phyloP scores from a whole-genome alignment of 2,329 filamentous ascomycete genomes.

The Byssochlamys sp. region DNA sequence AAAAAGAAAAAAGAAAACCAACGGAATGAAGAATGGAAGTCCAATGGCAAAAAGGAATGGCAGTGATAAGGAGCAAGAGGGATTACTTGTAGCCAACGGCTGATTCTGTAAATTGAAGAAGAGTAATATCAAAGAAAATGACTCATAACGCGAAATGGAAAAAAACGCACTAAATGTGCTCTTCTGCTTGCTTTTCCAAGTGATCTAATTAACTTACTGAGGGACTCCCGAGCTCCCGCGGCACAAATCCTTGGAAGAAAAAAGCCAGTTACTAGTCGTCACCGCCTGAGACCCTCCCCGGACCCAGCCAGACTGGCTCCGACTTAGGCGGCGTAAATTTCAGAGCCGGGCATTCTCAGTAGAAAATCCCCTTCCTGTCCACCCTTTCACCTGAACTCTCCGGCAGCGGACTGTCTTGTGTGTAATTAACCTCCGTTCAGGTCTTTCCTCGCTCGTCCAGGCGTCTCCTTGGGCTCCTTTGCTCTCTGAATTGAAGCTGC shows the following conservation, averaged over 20 bases:
- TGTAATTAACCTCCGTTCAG: background rate
- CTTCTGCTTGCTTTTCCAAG: too few relatives aligned
- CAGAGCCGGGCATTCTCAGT: background rate
- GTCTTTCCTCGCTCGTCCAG: conserved; percentile 5
- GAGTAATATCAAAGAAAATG: background rate
- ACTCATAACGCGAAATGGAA: too few relatives aligned
- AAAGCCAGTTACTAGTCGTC: background rate
- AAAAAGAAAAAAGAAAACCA: background rate
- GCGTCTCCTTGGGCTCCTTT: background rate
- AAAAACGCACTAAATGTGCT: too few relatives aligned
- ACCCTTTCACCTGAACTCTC: background rate
- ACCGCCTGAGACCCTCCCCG: background rate
- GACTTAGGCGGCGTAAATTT: background rate
- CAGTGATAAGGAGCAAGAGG: background rate
- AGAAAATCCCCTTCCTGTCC: background rate
- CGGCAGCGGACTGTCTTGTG: background rate
- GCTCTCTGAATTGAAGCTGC: conserved; percentile 24
- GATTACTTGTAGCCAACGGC: too few relatives aligned
- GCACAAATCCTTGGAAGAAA: background rate
- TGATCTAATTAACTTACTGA: background rate
- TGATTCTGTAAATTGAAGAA: background rate
- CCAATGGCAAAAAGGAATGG: background rate
- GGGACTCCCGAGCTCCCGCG: background rate
- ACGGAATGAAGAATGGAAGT: background rate
- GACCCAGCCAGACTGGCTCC: background rate